Base-by-base conservation (phyloP, 2,329 filamentous ascomycete species). In the Cordyceps cateniannulata region DNA sequence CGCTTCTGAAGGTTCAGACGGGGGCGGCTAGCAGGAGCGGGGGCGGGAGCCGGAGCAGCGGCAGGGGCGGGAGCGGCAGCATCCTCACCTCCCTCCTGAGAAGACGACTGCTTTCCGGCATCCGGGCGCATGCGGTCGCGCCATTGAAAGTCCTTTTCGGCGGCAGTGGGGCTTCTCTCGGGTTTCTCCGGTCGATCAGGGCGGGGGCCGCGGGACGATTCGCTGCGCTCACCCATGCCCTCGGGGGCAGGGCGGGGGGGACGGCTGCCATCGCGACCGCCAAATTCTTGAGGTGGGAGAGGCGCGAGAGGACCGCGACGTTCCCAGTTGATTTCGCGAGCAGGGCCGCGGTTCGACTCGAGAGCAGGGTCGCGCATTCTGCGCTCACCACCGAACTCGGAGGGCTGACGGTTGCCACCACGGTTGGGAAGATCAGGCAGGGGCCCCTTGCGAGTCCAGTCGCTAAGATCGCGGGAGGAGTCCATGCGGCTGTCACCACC, bases 111-210 rank as follows among this genome's bases (percentile, higher is more conserved):
- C 53, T 75, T 76, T 3, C 81, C 73, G 40, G 81, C 76, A 69
- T 96, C 93, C n/a, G 93, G 91, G 66, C 86, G 89, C 93, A 98
- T 98, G 75, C 84, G 90, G 66, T 83, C 81, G 69, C 95, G 89
- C 95, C 95, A 99, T 76, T 96, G 87, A 77, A 87, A 96, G 73
- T 98, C 95, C 70, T 90, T 85, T 63, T 99, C 95, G 54, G 95
- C 90, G 45, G 95, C 95, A 61, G 90, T 98, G 24, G 89, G 90
- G 55, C 82, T 81, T 67, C 90, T 85, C 71, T 91, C 88, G 18
- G 79, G 73, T 60, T 77, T 76, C 61, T 91, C 88, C 18, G 63
- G 86, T 85, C 90, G 85, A 56, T 81, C 81, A 29, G 86, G 82
- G 65, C 87, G 81, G 76, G 85, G 83, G 68, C 81, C 84, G 64